Conservation (phyloP, 139 green algal genomes). For the Volvox africanus region DNA sequence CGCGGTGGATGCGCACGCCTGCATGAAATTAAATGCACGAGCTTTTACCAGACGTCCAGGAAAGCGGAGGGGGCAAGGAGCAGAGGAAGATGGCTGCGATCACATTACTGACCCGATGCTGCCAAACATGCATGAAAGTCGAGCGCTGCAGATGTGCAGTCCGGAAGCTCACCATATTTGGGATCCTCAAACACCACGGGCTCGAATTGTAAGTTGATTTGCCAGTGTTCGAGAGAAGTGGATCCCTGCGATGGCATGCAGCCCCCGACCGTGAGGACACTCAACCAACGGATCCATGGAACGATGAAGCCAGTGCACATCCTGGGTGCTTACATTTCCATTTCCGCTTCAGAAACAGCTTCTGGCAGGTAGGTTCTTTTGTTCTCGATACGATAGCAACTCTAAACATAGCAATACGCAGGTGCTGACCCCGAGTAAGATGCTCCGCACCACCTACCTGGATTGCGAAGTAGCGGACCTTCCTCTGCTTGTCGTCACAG, state of each 20-base stretch:
- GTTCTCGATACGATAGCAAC: too few species aligned
- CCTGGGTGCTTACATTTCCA: too few species aligned
- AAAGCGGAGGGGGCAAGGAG: too few species aligned
- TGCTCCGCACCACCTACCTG: conserved; percentile 58
- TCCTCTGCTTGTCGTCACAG: conserved; percentile 70
- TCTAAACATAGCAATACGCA: too few species aligned
- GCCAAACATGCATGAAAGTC: too few species aligned
- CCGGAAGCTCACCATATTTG: conserved; percentile 14
- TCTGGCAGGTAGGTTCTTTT: too few species aligned
- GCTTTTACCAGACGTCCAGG: background rate
- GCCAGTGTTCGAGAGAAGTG: conserved; percentile 76
- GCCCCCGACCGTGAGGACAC: background rate
- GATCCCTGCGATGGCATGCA: conserved; percentile 71
- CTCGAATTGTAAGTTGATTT: conserved; percentile 96
- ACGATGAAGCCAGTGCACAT: too few species aligned
- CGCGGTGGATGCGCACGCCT: conserved; percentile 83
- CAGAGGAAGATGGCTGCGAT: too few species aligned
- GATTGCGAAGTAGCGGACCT: conserved; percentile 81
- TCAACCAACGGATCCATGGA: background rate
- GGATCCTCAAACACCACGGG: conserved; percentile 94
- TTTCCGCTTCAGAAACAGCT: too few species aligned
- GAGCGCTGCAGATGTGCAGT: too few species aligned
- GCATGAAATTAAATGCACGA: background rate
- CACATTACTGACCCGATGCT: too few species aligned
- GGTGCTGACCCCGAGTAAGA: too few species aligned